A percentile compares a stretch with the other conserved stretches of the same genome.
phyloP scores from a whole-genome alignment of 1,284 basidiomycete species.

The Irpex rosettiformis region DNA sequence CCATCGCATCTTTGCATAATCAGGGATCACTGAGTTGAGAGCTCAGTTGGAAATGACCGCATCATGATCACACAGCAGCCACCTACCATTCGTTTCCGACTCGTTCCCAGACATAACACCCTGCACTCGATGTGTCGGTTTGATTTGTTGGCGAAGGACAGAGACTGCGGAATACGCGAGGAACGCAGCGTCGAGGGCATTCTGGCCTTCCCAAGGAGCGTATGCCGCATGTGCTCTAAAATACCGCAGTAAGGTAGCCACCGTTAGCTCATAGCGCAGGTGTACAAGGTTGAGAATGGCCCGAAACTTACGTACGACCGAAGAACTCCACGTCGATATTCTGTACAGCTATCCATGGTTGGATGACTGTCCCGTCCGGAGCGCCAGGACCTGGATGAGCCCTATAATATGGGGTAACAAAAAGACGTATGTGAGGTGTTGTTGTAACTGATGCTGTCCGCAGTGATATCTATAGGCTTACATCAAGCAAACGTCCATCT shows the following conservation, averaged over 20 bases:
- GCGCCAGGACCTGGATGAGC: slow-evolving; percentile 60
- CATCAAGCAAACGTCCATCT: slow-evolving; percentile 80
- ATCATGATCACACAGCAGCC: neutral
- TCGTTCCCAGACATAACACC: slow-evolving; percentile 60
- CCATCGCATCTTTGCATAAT: slow-evolving; percentile 70
- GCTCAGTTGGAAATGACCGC: neutral
- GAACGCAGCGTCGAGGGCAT: slow-evolving; percentile 83
- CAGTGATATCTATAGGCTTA: slow-evolving; percentile 27
- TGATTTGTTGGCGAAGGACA: slow-evolving; percentile 63
- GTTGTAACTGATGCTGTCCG: neutral
- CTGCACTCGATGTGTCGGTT: slow-evolving; percentile 58
- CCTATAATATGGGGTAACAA: slow-evolving; percentile 34
- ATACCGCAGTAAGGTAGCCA: neutral
- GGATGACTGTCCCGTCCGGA: slow-evolving; percentile 43
- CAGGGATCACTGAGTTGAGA: slow-evolving; percentile 66
- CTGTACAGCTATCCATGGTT: slow-evolving; percentile 56
- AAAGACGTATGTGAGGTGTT: neutral
- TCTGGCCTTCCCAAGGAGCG: slow-evolving; percentile 80
- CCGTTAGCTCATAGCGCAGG: neutral
- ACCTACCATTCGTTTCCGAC: slow-evolving; percentile 60
- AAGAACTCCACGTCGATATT: slow-evolving; percentile 60
- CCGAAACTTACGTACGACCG: slow-evolving; percentile 53
- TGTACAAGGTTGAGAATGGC: neutral
- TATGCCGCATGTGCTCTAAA: slow-evolving; percentile 69
- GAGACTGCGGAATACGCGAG: slow-evolving; percentile 75